Percentiles rank a stretch among this genome's conserved stretches.
These are phyloP conservation scores for Styphnolobium japonicum DNA, from an alignment of 306 rosid species.

Conservation along the genomic window DNA sequence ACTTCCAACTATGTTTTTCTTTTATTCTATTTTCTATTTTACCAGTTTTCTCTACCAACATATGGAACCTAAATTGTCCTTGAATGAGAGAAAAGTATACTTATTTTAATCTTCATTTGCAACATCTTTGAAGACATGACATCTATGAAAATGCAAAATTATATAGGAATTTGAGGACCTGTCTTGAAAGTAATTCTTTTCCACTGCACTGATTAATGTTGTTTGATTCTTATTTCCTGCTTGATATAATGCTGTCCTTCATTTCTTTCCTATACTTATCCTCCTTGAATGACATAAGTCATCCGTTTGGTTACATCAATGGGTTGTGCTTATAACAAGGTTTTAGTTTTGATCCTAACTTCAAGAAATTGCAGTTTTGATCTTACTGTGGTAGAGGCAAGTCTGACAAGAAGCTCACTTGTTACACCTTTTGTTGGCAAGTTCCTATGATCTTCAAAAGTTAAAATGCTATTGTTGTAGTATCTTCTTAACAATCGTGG, in stretches of 20 bases:
- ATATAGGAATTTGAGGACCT: background rate
- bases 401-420: background rate
- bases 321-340: background rate
- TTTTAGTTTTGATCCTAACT: background rate
- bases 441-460: background rate
- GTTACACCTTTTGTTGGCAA: background rate
- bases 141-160: background rate
- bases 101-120: background rate
- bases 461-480: background rate
- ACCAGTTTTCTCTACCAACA: background rate
- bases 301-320: background rate
- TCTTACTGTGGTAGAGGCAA: too few species aligned
- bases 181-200: background rate
- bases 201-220: background rate
- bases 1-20: background rate
- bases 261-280: background rate
- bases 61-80: background rate
- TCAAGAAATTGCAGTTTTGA: too few species aligned
- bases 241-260: background rate
- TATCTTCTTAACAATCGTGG: background rate
- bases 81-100: background rate
- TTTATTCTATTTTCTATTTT: background rate
- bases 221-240: slow-evolving; percentile 11
- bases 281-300: background rate
- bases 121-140: background rate